phyloP scores from a whole-genome alignment of 2,329 filamentous ascomycete species.

The Ophiostoma novo-ulmi region DNA sequence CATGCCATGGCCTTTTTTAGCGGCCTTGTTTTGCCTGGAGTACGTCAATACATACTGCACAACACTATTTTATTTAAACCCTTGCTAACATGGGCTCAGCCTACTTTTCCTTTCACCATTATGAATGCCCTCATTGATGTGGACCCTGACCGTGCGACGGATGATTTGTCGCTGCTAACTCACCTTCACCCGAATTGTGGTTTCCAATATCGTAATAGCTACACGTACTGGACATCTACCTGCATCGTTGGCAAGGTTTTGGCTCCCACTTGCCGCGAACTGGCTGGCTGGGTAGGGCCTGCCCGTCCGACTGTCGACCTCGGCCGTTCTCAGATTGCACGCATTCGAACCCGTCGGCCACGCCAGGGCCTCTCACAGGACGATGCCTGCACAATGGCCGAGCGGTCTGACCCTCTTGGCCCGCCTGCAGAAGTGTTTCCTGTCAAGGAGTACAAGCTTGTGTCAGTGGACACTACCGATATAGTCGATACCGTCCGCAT shows the following conservation, averaged over 20 bases:
- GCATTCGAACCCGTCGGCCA: conserved; percentile 57
- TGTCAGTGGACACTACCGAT: conserved; percentile 57
- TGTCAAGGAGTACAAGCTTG: conserved; percentile 61
- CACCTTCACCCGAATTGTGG: conserved; percentile 65
- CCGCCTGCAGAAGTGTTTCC: conserved; percentile 58
- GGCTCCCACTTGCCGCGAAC: conserved; percentile 63
- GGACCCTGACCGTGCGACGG: conserved; percentile 62
- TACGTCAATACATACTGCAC: conserved; percentile 17
- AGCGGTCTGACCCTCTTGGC: conserved; percentile 64
- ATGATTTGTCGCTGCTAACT: conserved; percentile 61
- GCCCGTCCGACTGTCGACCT: conserved; percentile 64
- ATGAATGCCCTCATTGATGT: conserved; percentile 76
- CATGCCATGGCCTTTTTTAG: conserved; percentile 75
- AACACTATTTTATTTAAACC: not conserved
- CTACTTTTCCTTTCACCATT: conserved; percentile 65
- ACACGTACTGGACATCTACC: conserved; percentile 70
- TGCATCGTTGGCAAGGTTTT: conserved; percentile 73
- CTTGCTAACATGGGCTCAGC: conserved; percentile 32
- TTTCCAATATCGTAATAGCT: conserved; percentile 68
- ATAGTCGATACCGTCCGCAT: conserved; percentile 62
- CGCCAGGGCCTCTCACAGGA: conserved; percentile 51
- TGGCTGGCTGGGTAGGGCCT: conserved; percentile 71
- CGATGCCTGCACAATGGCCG: conserved; percentile 61
- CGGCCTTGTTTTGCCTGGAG: conserved; percentile 64
- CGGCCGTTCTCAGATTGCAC: conserved; percentile 62